Conservation (phyloP, 495 filamentous ascomycete genomes). For the Penicillium pancosmium region DNA sequence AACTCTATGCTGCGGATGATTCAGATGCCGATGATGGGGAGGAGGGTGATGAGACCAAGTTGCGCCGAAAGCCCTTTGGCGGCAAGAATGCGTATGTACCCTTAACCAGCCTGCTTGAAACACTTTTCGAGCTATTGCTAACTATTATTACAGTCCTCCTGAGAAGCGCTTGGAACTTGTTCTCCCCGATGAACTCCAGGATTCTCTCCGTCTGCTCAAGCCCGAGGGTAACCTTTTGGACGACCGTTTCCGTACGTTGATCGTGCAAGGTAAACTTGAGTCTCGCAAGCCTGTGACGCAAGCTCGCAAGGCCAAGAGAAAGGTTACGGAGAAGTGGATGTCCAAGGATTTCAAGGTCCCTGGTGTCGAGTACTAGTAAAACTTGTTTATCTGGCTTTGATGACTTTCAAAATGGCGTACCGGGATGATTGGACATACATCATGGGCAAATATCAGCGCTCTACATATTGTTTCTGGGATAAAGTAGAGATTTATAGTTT, state of each 20-base stretch:
- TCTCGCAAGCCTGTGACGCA: conserved; percentile 73
- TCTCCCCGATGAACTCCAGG: conserved; percentile 89
- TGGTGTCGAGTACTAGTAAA: conserved; percentile 36
- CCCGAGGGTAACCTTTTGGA: conserved; percentile 92
- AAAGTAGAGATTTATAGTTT: conserved; percentile 5
- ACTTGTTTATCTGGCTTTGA: conserved; percentile 18
- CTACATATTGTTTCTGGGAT: conserved; percentile 5
- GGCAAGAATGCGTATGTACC: conserved; percentile 63
- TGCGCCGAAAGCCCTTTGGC: conserved; percentile 71
- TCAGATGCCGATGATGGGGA: conserved; percentile 59
- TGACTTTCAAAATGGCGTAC: conserved; percentile 31
- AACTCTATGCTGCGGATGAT: conserved; percentile 43
- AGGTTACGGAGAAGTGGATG: conserved; percentile 91
- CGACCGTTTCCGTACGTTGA: conserved; percentile 85
- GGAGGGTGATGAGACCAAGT: conserved; percentile 54
- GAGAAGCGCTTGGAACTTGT: conserved; percentile 84
- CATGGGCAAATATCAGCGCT: conserved; percentile 17
- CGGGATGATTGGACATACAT: conserved; percentile 35
- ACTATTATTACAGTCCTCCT: conserved; percentile 58
- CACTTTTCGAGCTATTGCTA: conserved; percentile 16
- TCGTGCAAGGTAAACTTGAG: conserved; percentile 89
- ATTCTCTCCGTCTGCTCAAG: conserved; percentile 84
- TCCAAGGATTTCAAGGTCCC: conserved; percentile 87
- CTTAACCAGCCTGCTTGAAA: conserved; percentile 23
- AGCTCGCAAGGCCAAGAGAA: conserved; percentile 74